Evolutionary conservation across 139 green algal genomes (phyloP), one percentile per base, ranked within the genome.

Genomic region (Pleodorina starrii): DNA sequence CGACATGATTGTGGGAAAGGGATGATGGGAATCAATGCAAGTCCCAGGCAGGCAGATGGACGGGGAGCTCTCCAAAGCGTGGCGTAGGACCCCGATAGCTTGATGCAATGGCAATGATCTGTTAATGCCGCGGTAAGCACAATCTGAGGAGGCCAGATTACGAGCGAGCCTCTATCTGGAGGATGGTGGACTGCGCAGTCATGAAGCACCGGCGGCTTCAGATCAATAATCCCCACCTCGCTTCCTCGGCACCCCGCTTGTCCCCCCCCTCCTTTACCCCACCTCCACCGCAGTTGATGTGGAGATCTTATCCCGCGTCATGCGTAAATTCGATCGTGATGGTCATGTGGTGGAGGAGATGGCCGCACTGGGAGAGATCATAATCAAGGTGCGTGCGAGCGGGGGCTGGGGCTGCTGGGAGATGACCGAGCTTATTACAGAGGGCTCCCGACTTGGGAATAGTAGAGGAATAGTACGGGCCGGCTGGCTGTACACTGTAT

Each of bases 371-470:
- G 88, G 81, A 12, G 88, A 91, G 72, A 78, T 59, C 21, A 73
- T 89, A 72, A 91, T 91, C 57, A 89, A 89, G 82, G 88, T 91
- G 71, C 0, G 88, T 66, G 54, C 9, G 54, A 5, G 29, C 29
- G 29, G 12, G 44, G 32, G 27, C 5, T 27, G 46, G 46, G 12
- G 14, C 1, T 5, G 43, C 43, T 1, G 74, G 69, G 35, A 48
- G 32, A 66, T 5, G 54, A 27, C 17, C 29, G 54, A 25, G 29
- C 3, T 66, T 9, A 12, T 66, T 12, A 4, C 5, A 66, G 25
- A 60, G 14, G n/a, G n/a, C n/a, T n/a, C n/a, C n/a, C n/a, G n/a
- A n/a, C n/a, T n/a, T n/a, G n/a, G n/a, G n/a, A n/a, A n/a, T n/a
- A n/a, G n/a, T n/a, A n/a, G n/a, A n/a, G n/a, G n/a, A n/a, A n/a